Evolutionary conservation across 1,284 basidiomycete genomes (phyloP).

Genomic region (Trichosporon inkin): DNA sequence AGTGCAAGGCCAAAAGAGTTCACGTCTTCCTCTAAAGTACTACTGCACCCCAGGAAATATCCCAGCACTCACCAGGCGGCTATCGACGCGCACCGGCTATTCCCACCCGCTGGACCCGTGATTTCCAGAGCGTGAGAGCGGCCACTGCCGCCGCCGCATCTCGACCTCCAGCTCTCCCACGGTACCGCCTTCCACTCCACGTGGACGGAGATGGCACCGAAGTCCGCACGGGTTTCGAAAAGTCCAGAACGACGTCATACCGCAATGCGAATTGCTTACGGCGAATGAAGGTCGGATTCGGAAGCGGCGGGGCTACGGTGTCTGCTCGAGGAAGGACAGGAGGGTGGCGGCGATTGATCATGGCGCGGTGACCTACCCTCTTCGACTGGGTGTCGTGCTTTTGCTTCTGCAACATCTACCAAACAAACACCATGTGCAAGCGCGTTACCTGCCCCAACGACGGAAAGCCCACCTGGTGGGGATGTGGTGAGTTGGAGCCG

Average conservation of each 20-base stretch:
- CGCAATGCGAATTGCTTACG: neutral
- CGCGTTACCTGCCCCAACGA: constrained; percentile 47
- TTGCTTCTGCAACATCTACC: neutral
- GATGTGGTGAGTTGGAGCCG: constrained; percentile 41
- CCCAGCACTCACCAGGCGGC: neutral
- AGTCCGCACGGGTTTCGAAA: neutral
- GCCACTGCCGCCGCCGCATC: neutral
- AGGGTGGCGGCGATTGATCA: neutral
- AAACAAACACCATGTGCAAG: constrained; percentile 41
- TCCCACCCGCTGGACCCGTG: neutral
- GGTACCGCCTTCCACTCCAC: neutral
- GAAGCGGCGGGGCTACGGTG: constrained; percentile 4
- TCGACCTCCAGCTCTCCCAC: neutral
- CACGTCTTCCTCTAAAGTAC: neutral
- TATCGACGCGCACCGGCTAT: neutral
- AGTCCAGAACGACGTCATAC: neutral
- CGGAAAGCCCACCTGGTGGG: constrained; percentile 50
- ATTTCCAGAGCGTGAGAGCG: neutral
- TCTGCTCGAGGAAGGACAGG: neutral
- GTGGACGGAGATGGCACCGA: neutral
- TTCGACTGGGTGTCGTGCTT: too few relatives aligned
- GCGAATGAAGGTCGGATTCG: neutral
- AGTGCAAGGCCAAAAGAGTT: too few relatives aligned
- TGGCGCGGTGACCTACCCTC: neutral
- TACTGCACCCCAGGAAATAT: neutral